Base-by-base conservation (phyloP, 2,329 filamentous ascomycete species). In the Fusarium sulawesiense region DNA sequence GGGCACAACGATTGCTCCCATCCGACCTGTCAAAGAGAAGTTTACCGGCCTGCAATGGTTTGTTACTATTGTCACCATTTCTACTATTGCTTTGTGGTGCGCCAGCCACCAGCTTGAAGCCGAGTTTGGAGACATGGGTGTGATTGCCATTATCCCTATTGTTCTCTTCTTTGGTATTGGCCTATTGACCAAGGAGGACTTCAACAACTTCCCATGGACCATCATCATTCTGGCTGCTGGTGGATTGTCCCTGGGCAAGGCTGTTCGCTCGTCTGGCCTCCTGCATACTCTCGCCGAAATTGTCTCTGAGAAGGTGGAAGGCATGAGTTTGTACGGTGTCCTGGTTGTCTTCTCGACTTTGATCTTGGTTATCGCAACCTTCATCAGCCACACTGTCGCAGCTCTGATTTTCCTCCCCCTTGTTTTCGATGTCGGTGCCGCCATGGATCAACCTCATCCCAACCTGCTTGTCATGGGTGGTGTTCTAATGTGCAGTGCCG, bases 121-220 rank as follows among this genome's bases (percentile, higher is more conserved):
- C 66, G 82, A 95, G 1, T 98, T 99, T 76, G 96, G 96, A 57
- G 95, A 99, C 78, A 99, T 99, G 96, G 96, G 96, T 56, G 94
- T 99, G 56, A 92, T 99, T 44, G 97, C 96, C 62, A 97, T 99
- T 77, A 93, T 99, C 65, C 96, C 96, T 8, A 91, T 99, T 54
- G 92, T 97, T 5, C 85, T 98, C 44, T 99, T 99, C 86, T 99
- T 99, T 75, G 96, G 96, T 57, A 94, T 94, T 3, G 96, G 96
- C 13, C 95, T 98, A 72, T 85, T 99, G 32, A 98, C 94, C 50
- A 99, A 98, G 82, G 96, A 98, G 81, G 96, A 99, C 82, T 99
- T 99, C 79, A 99, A 99, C 85, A 99, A 99, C 80, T 99, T 99
- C 80, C 91, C 98, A 41, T 99, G 96, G 96, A 99, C 97, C 21